These are phyloP conservation scores for Fragilariopsis cylindrus DNA, from an alignment of 108 stramenopile genomes.

Conservation along the genomic window DNA sequence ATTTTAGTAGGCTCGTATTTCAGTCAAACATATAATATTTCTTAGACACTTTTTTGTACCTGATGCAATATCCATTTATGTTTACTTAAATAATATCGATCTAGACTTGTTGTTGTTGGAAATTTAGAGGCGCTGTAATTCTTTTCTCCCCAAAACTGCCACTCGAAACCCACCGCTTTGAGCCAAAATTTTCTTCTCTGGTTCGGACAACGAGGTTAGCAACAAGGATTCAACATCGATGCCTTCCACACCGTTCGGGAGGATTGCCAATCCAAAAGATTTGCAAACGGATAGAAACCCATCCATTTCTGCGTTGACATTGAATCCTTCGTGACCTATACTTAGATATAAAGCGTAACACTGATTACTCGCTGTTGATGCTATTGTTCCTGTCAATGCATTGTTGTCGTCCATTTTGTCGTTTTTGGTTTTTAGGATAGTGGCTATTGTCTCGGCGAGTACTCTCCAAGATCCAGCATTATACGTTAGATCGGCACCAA, in stretches of 20 bases:
- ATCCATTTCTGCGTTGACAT: slow-evolving; percentile 55
- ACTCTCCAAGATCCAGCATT: slow-evolving; percentile 63
- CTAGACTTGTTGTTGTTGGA: too few species aligned
- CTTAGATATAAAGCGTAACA: slow-evolving; percentile 45
- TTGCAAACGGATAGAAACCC: slow-evolving; percentile 62
- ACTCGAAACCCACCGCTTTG: slow-evolving; percentile 18
- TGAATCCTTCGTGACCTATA: slow-evolving; percentile 76
- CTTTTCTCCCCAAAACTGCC: slow-evolving; percentile 4
- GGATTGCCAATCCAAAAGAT: slow-evolving; percentile 18
- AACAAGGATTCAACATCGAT: slow-evolving; percentile 1
- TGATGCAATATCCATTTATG: too few species aligned
- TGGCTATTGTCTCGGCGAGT: slow-evolving; percentile 62
- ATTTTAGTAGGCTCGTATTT: too few species aligned
- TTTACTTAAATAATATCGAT: too few species aligned
- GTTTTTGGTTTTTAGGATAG: slow-evolving; percentile 46
- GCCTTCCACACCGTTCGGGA: slow-evolving; percentile 11
- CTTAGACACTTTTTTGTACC: not conserved
- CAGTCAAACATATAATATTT: not conserved
- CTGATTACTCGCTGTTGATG: not conserved
- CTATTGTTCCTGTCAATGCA: slow-evolving; percentile 9
- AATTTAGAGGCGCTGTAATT: not conserved
- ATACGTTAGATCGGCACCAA: slow-evolving; percentile 75
- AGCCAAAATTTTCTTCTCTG: slow-evolving; percentile 12
- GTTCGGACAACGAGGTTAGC: not conserved
- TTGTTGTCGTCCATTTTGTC: slow-evolving; percentile 27